Percentiles rank a stretch among this genome's conserved stretches.
phyloP scores from a whole-genome alignment of 202 grass and related monocot species.

The Setaria italica region DNA sequence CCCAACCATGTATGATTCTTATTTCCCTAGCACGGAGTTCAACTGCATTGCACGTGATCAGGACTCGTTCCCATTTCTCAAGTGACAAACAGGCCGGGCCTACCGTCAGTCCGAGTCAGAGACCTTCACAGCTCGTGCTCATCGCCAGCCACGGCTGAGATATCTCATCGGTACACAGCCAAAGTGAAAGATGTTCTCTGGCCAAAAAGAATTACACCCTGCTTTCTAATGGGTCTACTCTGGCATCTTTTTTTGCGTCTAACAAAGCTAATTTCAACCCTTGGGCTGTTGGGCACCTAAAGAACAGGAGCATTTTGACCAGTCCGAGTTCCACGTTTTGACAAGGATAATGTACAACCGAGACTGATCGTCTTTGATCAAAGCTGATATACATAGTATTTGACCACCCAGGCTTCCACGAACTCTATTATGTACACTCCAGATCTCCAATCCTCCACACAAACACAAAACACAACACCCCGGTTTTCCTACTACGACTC shows the following conservation, averaged over 20 bases:
- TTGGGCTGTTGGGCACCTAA: not conserved
- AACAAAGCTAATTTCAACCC: not conserved
- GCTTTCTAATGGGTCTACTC: no score
- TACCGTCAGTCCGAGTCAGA: no score
- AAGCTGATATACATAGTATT: constrained; percentile 19
- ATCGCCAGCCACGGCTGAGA: not conserved
- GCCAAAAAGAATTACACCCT: no score
- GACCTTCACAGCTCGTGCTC: not conserved
- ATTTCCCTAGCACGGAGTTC: not conserved
- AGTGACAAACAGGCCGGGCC: not conserved
- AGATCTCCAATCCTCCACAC: not conserved
- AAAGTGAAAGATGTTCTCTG: not conserved
- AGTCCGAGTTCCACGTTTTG: not conserved
- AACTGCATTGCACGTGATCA: not conserved
- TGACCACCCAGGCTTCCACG: not conserved
- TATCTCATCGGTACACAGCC: not conserved
- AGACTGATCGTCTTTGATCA: constrained; percentile 24
- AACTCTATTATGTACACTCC: constrained; percentile 47
- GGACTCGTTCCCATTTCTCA: not conserved
- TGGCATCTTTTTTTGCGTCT: not conserved
- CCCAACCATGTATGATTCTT: not conserved
- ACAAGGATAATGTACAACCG: constrained; percentile 29
- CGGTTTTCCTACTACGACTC: constrained; percentile 35
- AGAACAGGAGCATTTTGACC: not conserved
- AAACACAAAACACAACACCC: constrained; percentile 7